A percentile compares a stretch with the other conserved stretches of the same genome.
These are phyloP conservation scores for Baorangia bicolor DNA, from an alignment of 768 basidiomycete species.

Conservation along the genomic window DNA sequence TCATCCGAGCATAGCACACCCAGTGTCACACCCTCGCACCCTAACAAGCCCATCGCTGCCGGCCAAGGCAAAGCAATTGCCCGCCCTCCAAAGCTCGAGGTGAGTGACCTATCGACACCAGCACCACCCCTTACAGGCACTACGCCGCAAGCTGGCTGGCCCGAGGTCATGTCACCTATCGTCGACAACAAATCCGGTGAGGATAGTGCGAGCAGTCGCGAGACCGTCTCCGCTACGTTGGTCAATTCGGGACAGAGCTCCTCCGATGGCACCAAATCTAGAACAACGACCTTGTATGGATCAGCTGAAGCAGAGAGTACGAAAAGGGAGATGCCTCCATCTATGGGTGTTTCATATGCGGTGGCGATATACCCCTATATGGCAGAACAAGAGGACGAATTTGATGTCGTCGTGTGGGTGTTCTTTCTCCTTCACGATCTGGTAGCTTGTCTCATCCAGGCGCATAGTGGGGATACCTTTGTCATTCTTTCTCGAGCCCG, in stretches of 20 bases:
- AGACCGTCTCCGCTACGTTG: constrained; percentile 36
- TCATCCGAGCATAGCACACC: constrained; percentile 30
- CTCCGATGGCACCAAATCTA: constrained; percentile 22
- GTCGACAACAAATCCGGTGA: constrained; percentile 49
- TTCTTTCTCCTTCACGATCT: not conserved
- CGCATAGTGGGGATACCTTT: constrained; percentile 82
- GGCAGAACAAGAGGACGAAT: constrained; percentile 98
- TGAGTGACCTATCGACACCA: constrained; percentile 56
- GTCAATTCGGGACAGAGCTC: constrained; percentile 33
- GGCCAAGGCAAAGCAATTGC: constrained; percentile 38
- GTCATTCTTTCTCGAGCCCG: constrained; percentile 91
- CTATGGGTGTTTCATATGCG: constrained; percentile 79
- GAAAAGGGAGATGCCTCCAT: constrained; percentile 43
- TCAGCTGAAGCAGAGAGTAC: constrained; percentile 35
- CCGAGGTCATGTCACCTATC: constrained; percentile 66
- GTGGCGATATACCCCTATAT: constrained; percentile 99
- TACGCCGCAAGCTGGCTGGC: constrained; percentile 75
- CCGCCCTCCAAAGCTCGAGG: constrained; percentile 69
- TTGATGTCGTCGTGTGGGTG: constrained; percentile 92
- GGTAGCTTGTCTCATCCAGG: constrained; percentile 6
- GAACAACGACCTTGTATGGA: constrained; percentile 14
- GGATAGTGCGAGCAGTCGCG: constrained; percentile 36
- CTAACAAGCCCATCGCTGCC: constrained; percentile 26
- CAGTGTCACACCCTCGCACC: constrained; percentile 15
- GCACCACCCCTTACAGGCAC: constrained; percentile 55